Percentiles rank a stretch among this genome's conserved stretches.
phyloP scores from a whole-genome alignment of 345 rosid genomes.

The Odontarrhena argentea region DNA sequence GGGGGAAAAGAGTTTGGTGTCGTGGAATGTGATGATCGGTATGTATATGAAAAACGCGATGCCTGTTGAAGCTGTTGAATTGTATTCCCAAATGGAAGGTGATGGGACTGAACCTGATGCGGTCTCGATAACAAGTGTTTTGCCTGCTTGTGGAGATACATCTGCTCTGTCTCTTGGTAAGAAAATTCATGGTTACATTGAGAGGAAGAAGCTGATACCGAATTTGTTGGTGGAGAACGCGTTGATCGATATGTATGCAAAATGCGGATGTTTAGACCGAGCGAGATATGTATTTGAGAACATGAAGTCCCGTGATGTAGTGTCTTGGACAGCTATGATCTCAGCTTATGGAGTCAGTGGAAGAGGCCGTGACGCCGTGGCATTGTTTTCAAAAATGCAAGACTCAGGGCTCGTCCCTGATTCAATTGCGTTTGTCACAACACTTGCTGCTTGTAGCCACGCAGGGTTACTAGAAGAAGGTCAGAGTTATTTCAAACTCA shows the following conservation, averaged over 20 bases:
- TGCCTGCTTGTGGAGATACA: slow-evolving; percentile 80
- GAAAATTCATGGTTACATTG: slow-evolving; percentile 48
- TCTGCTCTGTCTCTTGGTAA: slow-evolving; percentile 63
- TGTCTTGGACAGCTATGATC: slow-evolving; percentile 79
- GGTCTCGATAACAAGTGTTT: slow-evolving; percentile 59
- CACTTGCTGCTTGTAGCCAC: slow-evolving; percentile 78
- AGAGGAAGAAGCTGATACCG: slow-evolving; percentile 56
- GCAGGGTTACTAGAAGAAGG: slow-evolving; percentile 70
- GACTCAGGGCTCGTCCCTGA: slow-evolving; percentile 63
- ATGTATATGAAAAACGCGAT: slow-evolving; percentile 59
- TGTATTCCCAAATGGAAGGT: slow-evolving; percentile 55
- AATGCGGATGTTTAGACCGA: slow-evolving; percentile 60
- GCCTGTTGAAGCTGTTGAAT: slow-evolving; percentile 64
- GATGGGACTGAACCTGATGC: slow-evolving; percentile 64
- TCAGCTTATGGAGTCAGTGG: slow-evolving; percentile 76
- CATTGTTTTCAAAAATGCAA: slow-evolving; percentile 60
- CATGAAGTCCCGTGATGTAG: slow-evolving; percentile 62
- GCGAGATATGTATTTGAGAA: slow-evolving; percentile 64
- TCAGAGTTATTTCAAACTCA: slow-evolving; percentile 48
- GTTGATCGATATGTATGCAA: slow-evolving; percentile 70
- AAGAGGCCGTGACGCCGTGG: slow-evolving; percentile 57
- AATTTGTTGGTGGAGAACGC: slow-evolving; percentile 75
- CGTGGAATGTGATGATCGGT: slow-evolving; percentile 83
- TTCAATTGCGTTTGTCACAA: slow-evolving; percentile 71
- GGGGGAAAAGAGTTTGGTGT: slow-evolving; percentile 51